phyloP scores from a whole-genome alignment of 768 basidiomycete species.

The Pleurotus ostreatus region DNA sequence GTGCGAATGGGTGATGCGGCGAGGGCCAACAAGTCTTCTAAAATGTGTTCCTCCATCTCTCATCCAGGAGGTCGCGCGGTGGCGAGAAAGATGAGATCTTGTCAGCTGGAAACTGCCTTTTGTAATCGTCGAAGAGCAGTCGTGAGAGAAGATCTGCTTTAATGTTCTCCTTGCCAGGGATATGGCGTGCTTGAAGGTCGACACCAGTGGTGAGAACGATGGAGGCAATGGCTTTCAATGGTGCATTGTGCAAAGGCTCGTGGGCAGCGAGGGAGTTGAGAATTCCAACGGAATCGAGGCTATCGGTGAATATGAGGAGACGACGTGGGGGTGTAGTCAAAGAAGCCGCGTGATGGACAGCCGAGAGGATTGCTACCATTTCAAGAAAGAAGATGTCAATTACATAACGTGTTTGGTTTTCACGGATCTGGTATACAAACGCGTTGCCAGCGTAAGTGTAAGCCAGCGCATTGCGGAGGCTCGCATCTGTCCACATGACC shows the following conservation, averaged over 20 bases:
- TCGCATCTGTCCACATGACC: slow-evolving; percentile 20
- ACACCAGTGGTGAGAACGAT: slow-evolving; percentile 14
- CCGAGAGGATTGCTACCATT: slow-evolving; percentile 18
- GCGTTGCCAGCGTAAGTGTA: slow-evolving; percentile 13
- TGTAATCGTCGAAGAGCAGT: slow-evolving; percentile 12
- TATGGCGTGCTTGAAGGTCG: slow-evolving; percentile 15
- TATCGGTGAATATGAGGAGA: slow-evolving; percentile 16
- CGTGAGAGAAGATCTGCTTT: slow-evolving; percentile 15
- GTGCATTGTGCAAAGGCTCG: slow-evolving; percentile 8
- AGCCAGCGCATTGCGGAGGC: slow-evolving; percentile 6
- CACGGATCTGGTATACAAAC: slow-evolving; percentile 12
- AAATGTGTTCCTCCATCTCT: slow-evolving; percentile 9
- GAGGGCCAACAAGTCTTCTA: too few species aligned
- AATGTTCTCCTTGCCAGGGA: slow-evolving; percentile 13
- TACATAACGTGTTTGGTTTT: background rate
- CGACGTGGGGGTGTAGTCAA: slow-evolving; percentile 13
- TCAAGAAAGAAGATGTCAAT: slow-evolving; percentile 23
- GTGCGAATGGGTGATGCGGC: too few species aligned
- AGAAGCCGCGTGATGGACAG: slow-evolving; percentile 14
- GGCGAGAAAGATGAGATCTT: slow-evolving; percentile 15
- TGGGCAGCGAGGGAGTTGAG: slow-evolving; percentile 11
- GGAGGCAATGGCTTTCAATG: slow-evolving; percentile 11
- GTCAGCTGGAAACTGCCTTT: slow-evolving; percentile 11
- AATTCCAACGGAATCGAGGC: slow-evolving; percentile 16
- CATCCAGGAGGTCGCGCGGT: slow-evolving; percentile 15